Evolutionary conservation across 495 filamentous ascomycete genomes (phyloP), one percentile per base, ranked within the genome.

Genomic region (Hypoxylon trugodes): DNA sequence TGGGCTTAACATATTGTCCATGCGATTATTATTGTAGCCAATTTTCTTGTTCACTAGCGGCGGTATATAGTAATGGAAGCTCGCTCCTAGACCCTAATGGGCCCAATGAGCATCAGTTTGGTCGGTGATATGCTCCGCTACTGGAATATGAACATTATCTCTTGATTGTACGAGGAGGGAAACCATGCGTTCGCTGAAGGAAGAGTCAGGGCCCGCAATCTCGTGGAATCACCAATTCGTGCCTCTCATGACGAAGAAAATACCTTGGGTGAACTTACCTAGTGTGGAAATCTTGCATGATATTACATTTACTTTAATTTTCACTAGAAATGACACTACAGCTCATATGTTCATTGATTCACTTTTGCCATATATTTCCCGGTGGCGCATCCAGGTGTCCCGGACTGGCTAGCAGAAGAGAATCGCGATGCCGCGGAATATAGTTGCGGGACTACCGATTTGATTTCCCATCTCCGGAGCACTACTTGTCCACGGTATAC

Each of bases 301-400:
- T 33, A 84, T 84, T 43, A 76, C 86, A 16, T 87, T 84, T 46
- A 71, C 81, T 3, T 82, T 85, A 59, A 84, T 74, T 24, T 74
- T 79, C 22, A 84, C 84, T 2, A 84, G 84, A 0, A 81, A 82
- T 56, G 83, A 87, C 50, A 84, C 83, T 0, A 84, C 82, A 0
- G 79, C 83, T 0, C 82, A 80, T 37, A 82, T 76, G 1, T 69
- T 86, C 24, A 76, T 77, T 0, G 82, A 1, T 69, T 86, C 24
- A 76, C 78, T 0, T 83, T 79, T 59, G 76, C 82, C 1, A 46
- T 85, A 1, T 70, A 74, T 16, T 71, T 85, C 19, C 67, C 86
- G 0, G 79, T 84, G 0, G 69, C 72, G 0, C 70, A 82, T 58
- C 79, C 81, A 0, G 47, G 78, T 13, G 81, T 73, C 59, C 83